Evolutionary conservation across 2,329 filamentous ascomycete species (phyloP).

Genomic region (Fusarium penzigii): DNA sequence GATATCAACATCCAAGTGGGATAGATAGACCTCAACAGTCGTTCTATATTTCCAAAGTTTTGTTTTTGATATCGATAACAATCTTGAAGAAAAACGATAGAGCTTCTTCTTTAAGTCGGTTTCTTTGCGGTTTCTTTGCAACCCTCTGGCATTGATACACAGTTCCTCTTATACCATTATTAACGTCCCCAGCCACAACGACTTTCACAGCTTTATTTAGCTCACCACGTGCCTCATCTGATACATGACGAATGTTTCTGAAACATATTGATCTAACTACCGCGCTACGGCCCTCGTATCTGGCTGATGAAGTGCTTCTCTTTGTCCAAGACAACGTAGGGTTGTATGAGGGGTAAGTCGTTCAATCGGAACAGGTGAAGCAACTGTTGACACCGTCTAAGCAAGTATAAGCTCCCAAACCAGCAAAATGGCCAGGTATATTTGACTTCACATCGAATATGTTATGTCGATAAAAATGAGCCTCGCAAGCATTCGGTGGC

Average conservation of each 20-base stretch:
- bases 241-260: constrained; percentile 87
- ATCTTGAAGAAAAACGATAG: neutral
- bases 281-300: constrained; percentile 87
- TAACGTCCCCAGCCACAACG: neutral
- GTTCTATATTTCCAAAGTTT: neutral
- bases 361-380: constrained; percentile 1
- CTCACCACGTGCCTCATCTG: constrained; percentile 3
- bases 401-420: constrained; percentile 91
- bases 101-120: neutral
- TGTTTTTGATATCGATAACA: neutral
- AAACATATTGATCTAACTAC: constrained; percentile 95
- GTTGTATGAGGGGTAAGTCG: constrained; percentile 88
- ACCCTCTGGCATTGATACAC: neutral
- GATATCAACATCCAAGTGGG: neutral
- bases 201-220: constrained; percentile 1
- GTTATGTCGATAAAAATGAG: constrained; percentile 88
- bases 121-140: neutral
- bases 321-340: constrained; percentile 98
- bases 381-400: constrained; percentile 38
- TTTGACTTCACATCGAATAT: constrained; percentile 90
- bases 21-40: neutral
- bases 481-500: constrained; percentile 83
- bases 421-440: constrained; percentile 97
- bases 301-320: constrained; percentile 90
- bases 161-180: neutral